Evolutionary conservation across 1,284 basidiomycete species (phyloP).

Genomic region (Heliocybe sulcata): DNA sequence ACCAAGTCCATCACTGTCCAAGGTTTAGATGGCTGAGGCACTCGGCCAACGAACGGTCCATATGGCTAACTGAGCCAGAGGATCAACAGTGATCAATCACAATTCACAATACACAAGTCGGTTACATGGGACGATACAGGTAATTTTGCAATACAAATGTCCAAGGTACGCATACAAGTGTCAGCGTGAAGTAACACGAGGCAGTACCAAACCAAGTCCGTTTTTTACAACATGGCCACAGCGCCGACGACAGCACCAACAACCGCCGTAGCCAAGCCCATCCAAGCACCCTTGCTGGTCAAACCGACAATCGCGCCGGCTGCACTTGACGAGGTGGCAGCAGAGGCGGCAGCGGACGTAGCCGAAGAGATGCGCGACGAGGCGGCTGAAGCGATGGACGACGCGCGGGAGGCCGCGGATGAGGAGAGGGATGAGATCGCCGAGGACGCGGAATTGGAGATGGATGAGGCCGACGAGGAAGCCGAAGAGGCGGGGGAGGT

Average conservation of each 20-base stretch:
- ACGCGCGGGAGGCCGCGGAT: not conserved
- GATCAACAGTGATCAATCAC: too few species aligned
- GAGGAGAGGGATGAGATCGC: not conserved
- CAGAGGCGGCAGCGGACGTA: not conserved
- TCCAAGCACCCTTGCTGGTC: not conserved
- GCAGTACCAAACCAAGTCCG: too few species aligned
- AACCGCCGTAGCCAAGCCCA: not conserved
- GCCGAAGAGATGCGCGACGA: not conserved
- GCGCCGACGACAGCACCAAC: not conserved
- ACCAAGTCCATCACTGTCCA: too few species aligned
- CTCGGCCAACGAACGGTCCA: too few species aligned
- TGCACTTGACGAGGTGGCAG: not conserved
- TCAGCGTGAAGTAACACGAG: too few species aligned
- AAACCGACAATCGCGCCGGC: not conserved
- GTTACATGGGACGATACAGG: too few species aligned
- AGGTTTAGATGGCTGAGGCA: too few species aligned
- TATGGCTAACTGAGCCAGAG: too few species aligned
- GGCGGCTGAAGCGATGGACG: not conserved
- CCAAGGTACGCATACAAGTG: too few species aligned
- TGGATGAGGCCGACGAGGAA: too few species aligned
- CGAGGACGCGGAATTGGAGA: not conserved
- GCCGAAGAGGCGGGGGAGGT: not conserved
- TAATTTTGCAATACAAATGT: too few species aligned
- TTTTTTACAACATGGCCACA: not conserved
- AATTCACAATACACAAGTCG: too few species aligned